Evolutionary conservation across 441 rosid genomes (phyloP).

Genomic region (Brassica hybrid): DNA sequence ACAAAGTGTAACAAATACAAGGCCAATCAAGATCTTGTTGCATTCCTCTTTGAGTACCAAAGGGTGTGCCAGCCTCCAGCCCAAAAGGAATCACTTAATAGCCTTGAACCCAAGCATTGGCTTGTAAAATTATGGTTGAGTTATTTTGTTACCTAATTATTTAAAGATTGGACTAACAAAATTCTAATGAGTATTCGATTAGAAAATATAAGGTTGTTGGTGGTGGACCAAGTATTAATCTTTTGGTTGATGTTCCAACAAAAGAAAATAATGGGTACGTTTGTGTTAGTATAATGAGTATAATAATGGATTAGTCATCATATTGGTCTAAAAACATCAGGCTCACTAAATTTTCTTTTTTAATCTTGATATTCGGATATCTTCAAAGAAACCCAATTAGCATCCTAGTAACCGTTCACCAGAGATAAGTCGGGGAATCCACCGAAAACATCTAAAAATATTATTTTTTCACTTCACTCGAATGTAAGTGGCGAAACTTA

Average conservation of each 20-base stretch:
- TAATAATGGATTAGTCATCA: background rate
- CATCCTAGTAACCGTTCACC: too few species aligned
- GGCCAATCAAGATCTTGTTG: background rate
- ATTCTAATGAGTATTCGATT: background rate
- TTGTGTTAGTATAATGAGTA: background rate
- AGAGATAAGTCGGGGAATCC: too few species aligned
- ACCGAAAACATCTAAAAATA: too few species aligned
- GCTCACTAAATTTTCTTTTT: background rate
- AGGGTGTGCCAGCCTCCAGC: too few species aligned
- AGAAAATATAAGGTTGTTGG: background rate
- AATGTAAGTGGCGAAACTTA: too few species aligned
- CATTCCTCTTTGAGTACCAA: too few species aligned
- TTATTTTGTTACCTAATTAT: background rate
- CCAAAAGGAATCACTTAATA: background rate
- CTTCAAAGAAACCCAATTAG: too few species aligned
- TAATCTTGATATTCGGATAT: too few species aligned
- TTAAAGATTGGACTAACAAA: background rate
- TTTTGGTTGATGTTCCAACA: background rate
- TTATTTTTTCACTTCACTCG: too few species aligned
- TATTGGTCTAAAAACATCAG: background rate
- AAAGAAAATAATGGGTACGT: too few species aligned
- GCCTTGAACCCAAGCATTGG: background rate
- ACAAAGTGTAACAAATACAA: background rate
- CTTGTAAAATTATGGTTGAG: background rate
- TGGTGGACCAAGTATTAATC: background rate